These are phyloP conservation scores for Daedaleopsis nitida DNA, from an alignment of 768 basidiomycete species.

Conservation along the genomic window DNA sequence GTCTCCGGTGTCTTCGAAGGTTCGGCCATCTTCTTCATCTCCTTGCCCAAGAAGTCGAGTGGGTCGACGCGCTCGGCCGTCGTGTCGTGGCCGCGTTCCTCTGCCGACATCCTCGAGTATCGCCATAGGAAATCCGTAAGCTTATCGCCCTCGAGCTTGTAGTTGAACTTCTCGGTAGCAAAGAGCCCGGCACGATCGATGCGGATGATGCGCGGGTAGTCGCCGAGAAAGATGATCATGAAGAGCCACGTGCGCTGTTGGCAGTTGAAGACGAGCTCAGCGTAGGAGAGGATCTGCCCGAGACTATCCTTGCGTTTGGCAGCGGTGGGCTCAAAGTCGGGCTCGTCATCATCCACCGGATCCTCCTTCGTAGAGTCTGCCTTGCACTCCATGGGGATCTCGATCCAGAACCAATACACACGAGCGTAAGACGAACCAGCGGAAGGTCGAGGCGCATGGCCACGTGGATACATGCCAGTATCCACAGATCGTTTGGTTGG, in stretches of 20 bases:
- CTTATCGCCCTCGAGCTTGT: not conserved
- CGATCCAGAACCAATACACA: too few species aligned
- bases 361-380: not conserved
- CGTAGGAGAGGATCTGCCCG: constrained; percentile 6
- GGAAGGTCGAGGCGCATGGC: constrained; percentile 25
- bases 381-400: constrained; percentile 9
- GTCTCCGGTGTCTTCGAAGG: too few species aligned
- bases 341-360: not conserved
- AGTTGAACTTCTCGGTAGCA: not conserved
- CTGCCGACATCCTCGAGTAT: not conserved
- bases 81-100: constrained; percentile 1
- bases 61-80: not conserved
- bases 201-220: constrained; percentile 3
- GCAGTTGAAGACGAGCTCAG: not conserved
- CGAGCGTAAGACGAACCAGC: not conserved
- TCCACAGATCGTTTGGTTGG: not conserved
- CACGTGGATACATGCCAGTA: not conserved
- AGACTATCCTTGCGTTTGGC: not conserved
- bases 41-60: not conserved
- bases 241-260: constrained; percentile 4
- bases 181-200: not conserved
- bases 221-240: constrained; percentile 10
- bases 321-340: not conserved
- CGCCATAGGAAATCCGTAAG: constrained; percentile 5
- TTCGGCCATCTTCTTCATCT: not conserved